A percentile compares a stretch with the other conserved stretches of the same genome.
Evolutionary conservation across 1,284 basidiomycete genomes (phyloP).

Genomic region (Agaricales sp.): DNA sequence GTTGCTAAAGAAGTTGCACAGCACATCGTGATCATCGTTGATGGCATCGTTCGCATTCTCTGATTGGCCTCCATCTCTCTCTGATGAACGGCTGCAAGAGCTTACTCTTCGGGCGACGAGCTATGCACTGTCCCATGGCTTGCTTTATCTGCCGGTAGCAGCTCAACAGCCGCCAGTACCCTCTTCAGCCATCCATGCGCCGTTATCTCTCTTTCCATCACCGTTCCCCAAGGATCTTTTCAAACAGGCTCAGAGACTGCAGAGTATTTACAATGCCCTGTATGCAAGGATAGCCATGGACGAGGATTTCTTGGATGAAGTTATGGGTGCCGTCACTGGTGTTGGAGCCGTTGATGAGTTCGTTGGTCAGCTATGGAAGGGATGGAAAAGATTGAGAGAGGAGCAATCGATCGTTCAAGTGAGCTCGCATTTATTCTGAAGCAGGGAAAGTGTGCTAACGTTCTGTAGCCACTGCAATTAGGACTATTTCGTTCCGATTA

Average conservation of each 20-base stretch:
- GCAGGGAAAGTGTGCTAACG: slow-evolving; percentile 4
- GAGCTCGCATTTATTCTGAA: slow-evolving; percentile 6
- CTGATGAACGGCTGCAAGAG: slow-evolving; percentile 42
- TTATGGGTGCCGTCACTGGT: slow-evolving; percentile 71
- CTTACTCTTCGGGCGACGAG: slow-evolving; percentile 67
- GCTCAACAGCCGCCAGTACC: slow-evolving; percentile 40
- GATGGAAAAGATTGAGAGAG: slow-evolving; percentile 71
- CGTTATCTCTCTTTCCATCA: slow-evolving; percentile 79
- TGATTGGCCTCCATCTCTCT: slow-evolving; percentile 68
- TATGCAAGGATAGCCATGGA: slow-evolving; percentile 84
- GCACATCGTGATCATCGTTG: too few species aligned
- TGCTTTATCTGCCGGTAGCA: slow-evolving; percentile 67
- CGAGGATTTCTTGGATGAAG: slow-evolving; percentile 65
- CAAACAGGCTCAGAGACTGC: slow-evolving; percentile 54
- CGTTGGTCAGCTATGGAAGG: slow-evolving; percentile 75
- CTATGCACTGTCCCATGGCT: slow-evolving; percentile 78
- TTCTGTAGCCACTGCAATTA: slow-evolving; percentile 64
- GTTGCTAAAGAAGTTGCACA: too few species aligned
- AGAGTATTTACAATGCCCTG: slow-evolving; percentile 75
- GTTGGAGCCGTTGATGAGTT: slow-evolving; percentile 85
- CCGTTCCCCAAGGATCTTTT: slow-evolving; percentile 79
- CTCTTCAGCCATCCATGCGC: slow-evolving; percentile 78
- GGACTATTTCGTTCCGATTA: slow-evolving; percentile 97
- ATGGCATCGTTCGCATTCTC: slow-evolving; percentile 29
- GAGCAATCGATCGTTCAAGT: slow-evolving; percentile 39